Conservation (phyloP, 2,329 filamentous ascomycete species). For the Monilinia laxa region DNA sequence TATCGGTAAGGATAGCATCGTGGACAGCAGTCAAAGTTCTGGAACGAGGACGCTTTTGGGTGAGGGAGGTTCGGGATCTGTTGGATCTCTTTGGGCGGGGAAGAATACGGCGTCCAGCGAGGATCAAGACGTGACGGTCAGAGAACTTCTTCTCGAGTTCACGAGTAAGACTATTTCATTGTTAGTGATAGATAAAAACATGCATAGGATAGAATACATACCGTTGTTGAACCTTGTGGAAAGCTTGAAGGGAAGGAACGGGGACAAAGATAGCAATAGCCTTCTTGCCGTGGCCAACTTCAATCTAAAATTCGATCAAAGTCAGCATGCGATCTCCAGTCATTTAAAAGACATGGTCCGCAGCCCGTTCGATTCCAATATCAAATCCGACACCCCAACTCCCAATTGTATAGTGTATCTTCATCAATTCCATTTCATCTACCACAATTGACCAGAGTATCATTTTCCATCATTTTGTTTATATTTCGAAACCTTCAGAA, state of each 20-base stretch:
- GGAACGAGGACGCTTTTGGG: conserved; percentile 97
- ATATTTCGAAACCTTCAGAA: conserved; percentile 8
- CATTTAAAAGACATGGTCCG: conserved; percentile 55
- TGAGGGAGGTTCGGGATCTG: conserved; percentile 93
- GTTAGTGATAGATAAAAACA: conserved; percentile 9
- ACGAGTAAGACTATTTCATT: conserved; percentile 76
- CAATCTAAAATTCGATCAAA: conserved; percentile 76
- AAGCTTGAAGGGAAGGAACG: conserved; percentile 95
- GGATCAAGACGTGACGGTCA: conserved; percentile 98
- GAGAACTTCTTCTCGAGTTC: conserved; percentile 99
- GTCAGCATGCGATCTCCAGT: conserved; percentile 75
- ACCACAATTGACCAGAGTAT: conserved; percentile 21
- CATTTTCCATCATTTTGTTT: conserved; percentile 9
- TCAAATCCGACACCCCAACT: conserved; percentile 36
- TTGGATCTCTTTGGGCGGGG: conserved; percentile 98
- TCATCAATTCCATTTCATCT: conserved; percentile 29
- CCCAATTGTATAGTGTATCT: conserved; percentile 27
- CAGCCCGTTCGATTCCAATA: conserved; percentile 70
- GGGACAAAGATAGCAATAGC: conserved; percentile 99
- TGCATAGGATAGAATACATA: conserved; percentile 53
- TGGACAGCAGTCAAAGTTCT: conserved; percentile 98
- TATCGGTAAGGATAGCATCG: conserved; percentile 95
- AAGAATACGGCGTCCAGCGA: conserved; percentile 97
- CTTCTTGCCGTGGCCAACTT: conserved; percentile 99
- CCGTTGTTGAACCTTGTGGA: conserved; percentile 99